A percentile compares a stretch with the other conserved stretches of the same genome.
phyloP scores from a whole-genome alignment of 2,329 filamentous ascomycete genomes.

The Neophaeococcomyces aloes region DNA sequence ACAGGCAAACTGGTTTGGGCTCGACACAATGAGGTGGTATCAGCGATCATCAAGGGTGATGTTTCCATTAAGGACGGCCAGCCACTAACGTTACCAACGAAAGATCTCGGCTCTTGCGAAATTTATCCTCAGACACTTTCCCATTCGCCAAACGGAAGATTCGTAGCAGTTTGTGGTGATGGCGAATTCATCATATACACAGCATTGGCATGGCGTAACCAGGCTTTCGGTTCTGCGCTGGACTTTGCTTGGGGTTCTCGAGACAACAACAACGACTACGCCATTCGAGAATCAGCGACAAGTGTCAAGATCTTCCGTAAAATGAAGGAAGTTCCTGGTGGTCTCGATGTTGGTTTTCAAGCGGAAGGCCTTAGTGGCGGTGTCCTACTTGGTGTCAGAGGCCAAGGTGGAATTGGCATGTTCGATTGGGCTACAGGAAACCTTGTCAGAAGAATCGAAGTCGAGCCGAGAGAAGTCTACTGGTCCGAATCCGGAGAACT shows the following conservation, averaged over 20 bases:
- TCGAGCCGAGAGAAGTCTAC: constrained; percentile 64
- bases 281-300: constrained; percentile 80
- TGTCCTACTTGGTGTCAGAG: constrained; percentile 83
- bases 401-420: constrained; percentile 86
- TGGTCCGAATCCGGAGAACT: constrained; percentile 97
- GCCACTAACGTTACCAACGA: constrained; percentile 74
- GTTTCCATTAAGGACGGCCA: constrained; percentile 75
- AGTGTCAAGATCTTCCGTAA: constrained; percentile 97
- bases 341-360: constrained; percentile 88
- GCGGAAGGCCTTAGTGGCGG: constrained; percentile 85
- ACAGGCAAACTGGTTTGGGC: constrained; percentile 96
- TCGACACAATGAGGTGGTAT: constrained; percentile 87
- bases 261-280: constrained; percentile 96
- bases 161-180: constrained; percentile 83
- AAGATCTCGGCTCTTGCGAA: constrained; percentile 92
- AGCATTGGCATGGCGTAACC: constrained; percentile 90
- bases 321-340: constrained; percentile 82
- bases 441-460: constrained; percentile 84
- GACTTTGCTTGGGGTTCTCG: constrained; percentile 97
- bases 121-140: constrained; percentile 76
- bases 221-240: constrained; percentile 87
- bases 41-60: constrained; percentile 89
- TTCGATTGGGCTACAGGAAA: constrained; percentile 91
- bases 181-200: constrained; percentile 99
- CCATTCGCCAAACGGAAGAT: constrained; percentile 91